Percentiles rank a stretch among this genome's conserved stretches.
Evolutionary conservation across 768 basidiomycete species (phyloP).

Genomic region (Leccinum aurantiacum): DNA sequence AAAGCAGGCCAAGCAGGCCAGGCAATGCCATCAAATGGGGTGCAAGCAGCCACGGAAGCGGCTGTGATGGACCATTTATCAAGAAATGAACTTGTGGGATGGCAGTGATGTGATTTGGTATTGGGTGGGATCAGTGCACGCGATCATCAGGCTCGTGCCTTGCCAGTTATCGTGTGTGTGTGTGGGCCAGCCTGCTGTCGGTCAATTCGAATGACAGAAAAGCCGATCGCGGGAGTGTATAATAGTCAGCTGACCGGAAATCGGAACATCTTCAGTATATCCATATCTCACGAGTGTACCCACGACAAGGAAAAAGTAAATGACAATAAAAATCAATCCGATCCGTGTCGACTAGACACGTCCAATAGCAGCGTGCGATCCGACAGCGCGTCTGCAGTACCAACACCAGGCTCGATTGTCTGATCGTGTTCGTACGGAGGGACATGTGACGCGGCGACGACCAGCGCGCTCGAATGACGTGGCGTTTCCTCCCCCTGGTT

Average conservation of each 20-base stretch:
- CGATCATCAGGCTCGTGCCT: background rate
- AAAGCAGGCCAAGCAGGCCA: background rate
- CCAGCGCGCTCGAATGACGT: conserved; percentile 37
- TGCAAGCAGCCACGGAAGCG: background rate
- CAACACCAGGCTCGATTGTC: conserved; percentile 16
- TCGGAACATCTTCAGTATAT: background rate
- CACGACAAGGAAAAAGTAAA: background rate
- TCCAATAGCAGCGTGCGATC: conserved; percentile 32
- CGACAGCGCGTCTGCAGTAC: conserved; percentile 21
- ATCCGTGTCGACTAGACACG: conserved; percentile 7
- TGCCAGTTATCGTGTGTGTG: conserved; percentile 3
- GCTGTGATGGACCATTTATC: background rate
- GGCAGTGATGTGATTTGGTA: background rate
- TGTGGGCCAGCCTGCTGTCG: background rate
- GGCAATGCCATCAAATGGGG: background rate
- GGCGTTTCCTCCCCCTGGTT: conserved; percentile 46
- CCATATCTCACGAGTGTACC: conserved; percentile 5
- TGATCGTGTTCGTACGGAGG: conserved; percentile 26
- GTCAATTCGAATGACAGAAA: background rate
- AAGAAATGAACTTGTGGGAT: background rate
- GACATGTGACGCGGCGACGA: conserved; percentile 19
- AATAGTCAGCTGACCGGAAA: background rate
- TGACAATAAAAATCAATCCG: conserved; percentile 13
- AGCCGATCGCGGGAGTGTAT: conserved; percentile 1
- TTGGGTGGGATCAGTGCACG: background rate